A percentile compares a stretch with the other conserved stretches of the same genome.
These are phyloP conservation scores for Cutaneotrichosporon sp. DNA, from an alignment of 1,284 basidiomycete genomes.

Conservation along the genomic window DNA sequence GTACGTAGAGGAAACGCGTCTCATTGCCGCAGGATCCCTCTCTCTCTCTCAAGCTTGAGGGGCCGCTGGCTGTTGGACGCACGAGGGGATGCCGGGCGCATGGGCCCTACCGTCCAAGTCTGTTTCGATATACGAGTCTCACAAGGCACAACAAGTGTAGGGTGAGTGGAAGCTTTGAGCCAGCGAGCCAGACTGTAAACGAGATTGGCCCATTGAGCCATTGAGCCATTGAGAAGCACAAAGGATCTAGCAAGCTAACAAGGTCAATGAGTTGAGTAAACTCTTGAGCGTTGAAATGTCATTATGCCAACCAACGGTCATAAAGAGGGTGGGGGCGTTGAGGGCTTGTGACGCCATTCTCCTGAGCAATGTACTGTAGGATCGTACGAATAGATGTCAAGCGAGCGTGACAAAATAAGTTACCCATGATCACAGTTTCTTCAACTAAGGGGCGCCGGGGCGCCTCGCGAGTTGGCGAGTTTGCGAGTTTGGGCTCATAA, in stretches of 20 bases:
- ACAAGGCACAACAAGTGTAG: too few relatives aligned
- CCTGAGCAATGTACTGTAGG: neutral
- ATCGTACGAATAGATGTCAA: too few relatives aligned
- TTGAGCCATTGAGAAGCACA: too few relatives aligned
- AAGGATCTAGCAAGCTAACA: neutral
- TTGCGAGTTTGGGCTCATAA: too few relatives aligned
- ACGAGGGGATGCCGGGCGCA: neutral
- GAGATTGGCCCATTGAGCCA: too few relatives aligned
- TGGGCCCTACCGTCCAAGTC: neutral
- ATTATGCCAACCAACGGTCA: neutral
- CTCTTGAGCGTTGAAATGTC: neutral
- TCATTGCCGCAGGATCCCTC: too few relatives aligned
- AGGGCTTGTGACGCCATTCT: neutral
- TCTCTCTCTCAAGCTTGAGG: too few relatives aligned
- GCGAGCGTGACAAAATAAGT: too few relatives aligned
- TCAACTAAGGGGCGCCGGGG: too few relatives aligned
- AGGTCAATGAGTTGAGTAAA: neutral
- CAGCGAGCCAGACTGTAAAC: neutral
- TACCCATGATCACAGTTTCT: too few relatives aligned
- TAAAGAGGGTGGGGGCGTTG: neutral
- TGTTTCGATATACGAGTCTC: neutral
- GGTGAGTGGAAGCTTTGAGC: too few relatives aligned
- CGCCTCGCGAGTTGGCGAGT: too few relatives aligned
- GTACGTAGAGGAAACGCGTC: neutral
- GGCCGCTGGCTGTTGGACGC: neutral